A percentile compares a stretch with the other conserved stretches of the same genome.
These are phyloP conservation scores for Marasmius tenuissimus DNA, from an alignment of 1,284 basidiomycete genomes.

Conservation along the genomic window DNA sequence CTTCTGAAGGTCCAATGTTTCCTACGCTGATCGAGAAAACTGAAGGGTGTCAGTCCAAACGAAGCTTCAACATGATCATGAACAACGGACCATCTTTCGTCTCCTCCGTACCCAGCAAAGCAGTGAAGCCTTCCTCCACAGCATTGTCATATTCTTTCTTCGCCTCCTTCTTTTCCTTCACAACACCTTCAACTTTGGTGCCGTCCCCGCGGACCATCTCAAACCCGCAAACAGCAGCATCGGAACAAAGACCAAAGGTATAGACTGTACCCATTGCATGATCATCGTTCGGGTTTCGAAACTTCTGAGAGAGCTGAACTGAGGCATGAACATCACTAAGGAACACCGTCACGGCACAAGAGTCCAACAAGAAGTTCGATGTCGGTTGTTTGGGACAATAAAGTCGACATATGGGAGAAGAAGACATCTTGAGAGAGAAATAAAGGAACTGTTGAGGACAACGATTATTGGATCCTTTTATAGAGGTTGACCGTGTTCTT, in stretches of 20 bases:
- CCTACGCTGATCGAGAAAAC: constrained; percentile 10
- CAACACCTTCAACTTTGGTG: constrained; percentile 9
- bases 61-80: neutral
- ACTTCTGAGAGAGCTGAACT: neutral
- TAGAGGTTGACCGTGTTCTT: too few relatives aligned
- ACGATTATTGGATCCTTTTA: too few relatives aligned
- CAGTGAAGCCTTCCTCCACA: neutral
- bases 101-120: constrained; percentile 2
- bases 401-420: too few relatives aligned
- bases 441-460: too few relatives aligned
- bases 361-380: too few relatives aligned
- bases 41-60: neutral
- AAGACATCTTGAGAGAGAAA: too few relatives aligned
- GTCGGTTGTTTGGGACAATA: too few relatives aligned
- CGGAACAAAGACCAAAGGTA: constrained; percentile 6
- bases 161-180: constrained; percentile 10
- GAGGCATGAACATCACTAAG: neutral
- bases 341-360: too few relatives aligned
- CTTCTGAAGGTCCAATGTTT: constrained; percentile 7
- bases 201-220: constrained; percentile 9
- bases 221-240: constrained; percentile 13
- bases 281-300: neutral
- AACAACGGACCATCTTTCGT: constrained; percentile 5
- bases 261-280: neutral
- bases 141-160: too few relatives aligned